phyloP scores from a whole-genome alignment of 106 monocot genomes.

The Apostasia ramifera region DNA sequence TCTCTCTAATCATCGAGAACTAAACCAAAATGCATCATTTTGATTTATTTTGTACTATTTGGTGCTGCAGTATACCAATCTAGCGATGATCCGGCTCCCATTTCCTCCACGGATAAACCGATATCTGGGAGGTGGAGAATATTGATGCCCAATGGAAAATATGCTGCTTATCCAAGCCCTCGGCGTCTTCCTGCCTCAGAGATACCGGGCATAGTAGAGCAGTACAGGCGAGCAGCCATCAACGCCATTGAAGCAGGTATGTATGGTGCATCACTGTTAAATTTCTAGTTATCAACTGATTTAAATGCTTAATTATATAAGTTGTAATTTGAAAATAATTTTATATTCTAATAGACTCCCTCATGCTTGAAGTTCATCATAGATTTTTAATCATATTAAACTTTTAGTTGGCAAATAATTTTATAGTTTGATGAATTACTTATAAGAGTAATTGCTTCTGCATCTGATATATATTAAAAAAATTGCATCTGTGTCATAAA shows the following conservation, averaged over 20 bases:
- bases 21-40: not conserved
- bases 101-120: slow-evolving; percentile 93
- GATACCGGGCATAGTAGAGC: slow-evolving; percentile 59
- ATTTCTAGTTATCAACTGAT: too few relatives aligned
- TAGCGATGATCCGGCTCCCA: slow-evolving; percentile 47
- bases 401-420: too few relatives aligned
- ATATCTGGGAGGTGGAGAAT: slow-evolving; percentile 69
- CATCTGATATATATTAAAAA: too few relatives aligned
- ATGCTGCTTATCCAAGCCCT: slow-evolving; percentile 52
- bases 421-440: too few relatives aligned
- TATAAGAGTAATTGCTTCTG: too few relatives aligned
- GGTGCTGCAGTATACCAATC: slow-evolving; percentile 78
- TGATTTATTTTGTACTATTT: not conserved
- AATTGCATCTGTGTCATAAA: too few relatives aligned
- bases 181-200: slow-evolving; percentile 52
- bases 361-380: too few relatives aligned
- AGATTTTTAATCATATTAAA: too few relatives aligned
- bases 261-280: too few relatives aligned
- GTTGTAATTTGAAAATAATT: too few relatives aligned
- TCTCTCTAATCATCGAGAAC: not conserved
- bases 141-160: slow-evolving; percentile 76
- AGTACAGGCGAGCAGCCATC: slow-evolving; percentile 71
- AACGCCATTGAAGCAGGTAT: slow-evolving; percentile 91
- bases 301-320: too few relatives aligned
- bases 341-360: too few relatives aligned